These are phyloP conservation scores for Hyparrhenia diplandra DNA, from an alignment of 176 grass and related monocot species.

Conservation along the genomic window DNA sequence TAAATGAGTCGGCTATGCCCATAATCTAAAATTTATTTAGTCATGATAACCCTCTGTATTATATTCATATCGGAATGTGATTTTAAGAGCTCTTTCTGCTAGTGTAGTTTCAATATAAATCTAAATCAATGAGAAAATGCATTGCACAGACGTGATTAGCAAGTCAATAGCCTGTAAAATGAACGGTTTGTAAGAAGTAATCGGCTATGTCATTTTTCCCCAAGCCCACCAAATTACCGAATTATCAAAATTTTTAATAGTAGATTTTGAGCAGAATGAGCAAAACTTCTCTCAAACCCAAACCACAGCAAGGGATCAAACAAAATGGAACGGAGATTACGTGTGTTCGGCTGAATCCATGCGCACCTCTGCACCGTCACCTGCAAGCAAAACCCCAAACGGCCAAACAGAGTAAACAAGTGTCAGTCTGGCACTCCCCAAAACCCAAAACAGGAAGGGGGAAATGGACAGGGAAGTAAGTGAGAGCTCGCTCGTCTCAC, in stretches of 20 bases:
- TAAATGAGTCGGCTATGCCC: not conserved
- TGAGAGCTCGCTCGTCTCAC: conserved; percentile 13
- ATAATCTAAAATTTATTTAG: not conserved
- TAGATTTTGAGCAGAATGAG: not conserved
- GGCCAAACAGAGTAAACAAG: not conserved
- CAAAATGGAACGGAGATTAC: conserved; percentile 18
- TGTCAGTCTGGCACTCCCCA: not conserved
- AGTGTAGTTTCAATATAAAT: not conserved
- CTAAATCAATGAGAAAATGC: not conserved
- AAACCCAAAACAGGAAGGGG: not conserved
- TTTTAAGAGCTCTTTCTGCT: not conserved
- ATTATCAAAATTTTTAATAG: not conserved
- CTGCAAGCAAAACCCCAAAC: conserved; percentile 16
- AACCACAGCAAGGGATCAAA: not conserved
- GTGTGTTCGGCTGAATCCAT: conserved; percentile 14
- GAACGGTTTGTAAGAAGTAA: not conserved
- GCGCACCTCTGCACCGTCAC: conserved; percentile 11
- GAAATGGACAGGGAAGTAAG: not conserved
- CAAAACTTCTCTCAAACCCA: not conserved
- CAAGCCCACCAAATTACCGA: not conserved
- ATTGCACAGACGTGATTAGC: not conserved
- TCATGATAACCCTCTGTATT: not conserved
- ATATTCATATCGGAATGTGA: not conserved
- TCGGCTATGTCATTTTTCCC: not conserved
- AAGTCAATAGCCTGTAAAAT: not conserved